Evolutionary conservation across 495 filamentous ascomycete species (phyloP).

Genomic region (Xylaria grammica): DNA sequence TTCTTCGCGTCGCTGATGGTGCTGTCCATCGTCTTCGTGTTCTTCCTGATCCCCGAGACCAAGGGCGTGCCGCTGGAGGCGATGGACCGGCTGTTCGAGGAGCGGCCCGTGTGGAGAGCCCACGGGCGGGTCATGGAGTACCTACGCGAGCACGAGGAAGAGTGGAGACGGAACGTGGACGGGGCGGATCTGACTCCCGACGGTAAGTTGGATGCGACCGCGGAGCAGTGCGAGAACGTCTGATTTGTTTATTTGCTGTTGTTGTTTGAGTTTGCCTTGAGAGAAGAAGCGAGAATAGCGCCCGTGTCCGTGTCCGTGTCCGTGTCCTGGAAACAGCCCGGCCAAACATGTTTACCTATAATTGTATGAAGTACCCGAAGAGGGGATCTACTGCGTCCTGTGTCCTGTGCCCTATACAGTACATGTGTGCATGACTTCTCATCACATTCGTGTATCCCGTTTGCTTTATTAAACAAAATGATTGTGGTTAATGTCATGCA

Average conservation of each 20-base stretch:
- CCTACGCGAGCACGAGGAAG: constrained; percentile 54
- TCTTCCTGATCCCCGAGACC: constrained; percentile 57
- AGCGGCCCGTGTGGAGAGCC: constrained; percentile 59
- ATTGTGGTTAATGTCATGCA: too few species aligned
- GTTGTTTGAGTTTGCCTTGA: not conserved
- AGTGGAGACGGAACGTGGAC: constrained; percentile 58
- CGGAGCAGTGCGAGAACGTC: constrained; percentile 38
- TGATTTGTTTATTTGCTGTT: constrained; percentile 11
- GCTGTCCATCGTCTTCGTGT: constrained; percentile 67
- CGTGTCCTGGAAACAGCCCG: too few species aligned
- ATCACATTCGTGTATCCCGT: too few species aligned
- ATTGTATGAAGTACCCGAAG: too few species aligned
- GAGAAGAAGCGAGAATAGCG: not conserved
- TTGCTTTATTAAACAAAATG: too few species aligned
- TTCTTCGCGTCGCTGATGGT: constrained; percentile 79
- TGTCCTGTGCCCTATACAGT: too few species aligned
- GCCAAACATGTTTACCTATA: too few species aligned
- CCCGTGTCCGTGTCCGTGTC: too few species aligned
- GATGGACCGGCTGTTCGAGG: constrained; percentile 65
- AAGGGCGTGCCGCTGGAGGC: constrained; percentile 57
- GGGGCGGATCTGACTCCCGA: constrained; percentile 27
- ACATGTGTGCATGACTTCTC: too few species aligned
- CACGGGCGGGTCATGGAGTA: constrained; percentile 56
- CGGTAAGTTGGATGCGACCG: constrained; percentile 26
- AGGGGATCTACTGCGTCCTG: too few species aligned